Percentiles rank a stretch among this genome's conserved stretches.
These are phyloP conservation scores for Suillus luteus DNA, from an alignment of 768 basidiomycete genomes.

Conservation along the genomic window DNA sequence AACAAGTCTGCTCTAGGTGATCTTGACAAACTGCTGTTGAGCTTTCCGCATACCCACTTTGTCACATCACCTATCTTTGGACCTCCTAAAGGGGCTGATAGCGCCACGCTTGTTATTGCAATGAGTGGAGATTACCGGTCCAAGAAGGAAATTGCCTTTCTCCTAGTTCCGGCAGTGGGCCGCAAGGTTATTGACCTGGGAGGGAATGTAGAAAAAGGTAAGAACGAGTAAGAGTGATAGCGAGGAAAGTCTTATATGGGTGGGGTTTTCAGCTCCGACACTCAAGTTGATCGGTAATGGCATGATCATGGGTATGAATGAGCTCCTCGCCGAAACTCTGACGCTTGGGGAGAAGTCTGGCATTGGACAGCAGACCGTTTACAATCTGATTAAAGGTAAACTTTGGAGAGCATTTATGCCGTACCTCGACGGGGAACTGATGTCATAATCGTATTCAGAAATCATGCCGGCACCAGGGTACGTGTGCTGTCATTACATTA, in stretches of 20 bases:
- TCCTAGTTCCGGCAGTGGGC: conserved; percentile 80
- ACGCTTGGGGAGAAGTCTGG: conserved; percentile 86
- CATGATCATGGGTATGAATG: conserved; percentile 71
- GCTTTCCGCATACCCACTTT: conserved; percentile 58
- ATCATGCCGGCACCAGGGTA: conserved; percentile 66
- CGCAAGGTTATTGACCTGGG: conserved; percentile 81
- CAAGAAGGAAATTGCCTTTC: conserved; percentile 77
- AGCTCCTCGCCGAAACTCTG: conserved; percentile 77
- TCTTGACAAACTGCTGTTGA: conserved; percentile 66
- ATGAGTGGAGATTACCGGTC: conserved; percentile 83
- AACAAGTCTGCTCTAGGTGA: conserved; percentile 44
- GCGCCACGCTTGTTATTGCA: conserved; percentile 65
- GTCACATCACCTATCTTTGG: conserved; percentile 84
- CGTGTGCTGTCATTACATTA: conserved; percentile 15
- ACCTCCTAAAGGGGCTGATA: conserved; percentile 64
- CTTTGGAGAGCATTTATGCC: not conserved
- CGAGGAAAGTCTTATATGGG: conserved; percentile 2
- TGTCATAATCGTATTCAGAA: conserved; percentile 41
- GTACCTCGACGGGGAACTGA: conserved; percentile 13
- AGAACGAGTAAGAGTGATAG: not conserved
- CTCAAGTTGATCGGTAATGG: conserved; percentile 86
- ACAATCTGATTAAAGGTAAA: conserved; percentile 61
- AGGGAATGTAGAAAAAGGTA: conserved; percentile 82
- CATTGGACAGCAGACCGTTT: conserved; percentile 63
- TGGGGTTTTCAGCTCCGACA: conserved; percentile 49